Evolutionary conservation across 306 rosid genomes (phyloP).

Genomic region (Ammopiptanthus mongolicus): DNA sequence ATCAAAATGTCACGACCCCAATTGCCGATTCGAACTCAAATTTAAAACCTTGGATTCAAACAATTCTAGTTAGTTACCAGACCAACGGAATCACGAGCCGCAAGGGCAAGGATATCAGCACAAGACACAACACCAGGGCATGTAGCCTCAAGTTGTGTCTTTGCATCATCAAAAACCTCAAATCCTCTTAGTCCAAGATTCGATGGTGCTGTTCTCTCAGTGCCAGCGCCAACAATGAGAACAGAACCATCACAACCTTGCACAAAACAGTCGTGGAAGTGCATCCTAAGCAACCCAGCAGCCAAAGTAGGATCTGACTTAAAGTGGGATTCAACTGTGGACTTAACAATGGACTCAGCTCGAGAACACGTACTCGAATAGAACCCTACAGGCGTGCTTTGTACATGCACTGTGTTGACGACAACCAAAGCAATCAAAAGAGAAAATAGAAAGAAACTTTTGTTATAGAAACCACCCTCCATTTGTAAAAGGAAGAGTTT

Average conservation of each 20-base stretch:
- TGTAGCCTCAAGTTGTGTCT: constrained; percentile 2
- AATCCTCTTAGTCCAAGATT: background rate
- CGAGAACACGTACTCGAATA: background rate
- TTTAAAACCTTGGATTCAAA: too few species aligned
- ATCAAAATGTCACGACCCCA: too few species aligned
- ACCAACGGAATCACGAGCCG: constrained; percentile 19
- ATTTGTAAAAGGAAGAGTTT: background rate
- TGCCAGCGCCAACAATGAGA: background rate
- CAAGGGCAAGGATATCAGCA: constrained; percentile 21
- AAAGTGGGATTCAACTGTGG: constrained; percentile 10
- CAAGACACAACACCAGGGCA: constrained; percentile 21
- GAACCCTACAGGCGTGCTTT: constrained; percentile 15
- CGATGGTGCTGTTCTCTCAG: background rate
- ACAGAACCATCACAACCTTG: constrained; percentile 21
- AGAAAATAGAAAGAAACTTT: background rate
- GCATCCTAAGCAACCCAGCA: constrained; percentile 15
- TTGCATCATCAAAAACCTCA: constrained; percentile 20
- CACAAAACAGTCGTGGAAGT: constrained; percentile 24
- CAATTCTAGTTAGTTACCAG: background rate
- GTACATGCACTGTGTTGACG: background rate
- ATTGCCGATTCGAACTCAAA: too few species aligned
- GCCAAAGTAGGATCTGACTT: background rate
- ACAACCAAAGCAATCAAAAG: background rate
- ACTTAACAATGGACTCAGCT: constrained; percentile 19
- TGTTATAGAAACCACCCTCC: background rate